Base-by-base conservation (phyloP, 305 asterid species). In the Petunia hybrid region DNA sequence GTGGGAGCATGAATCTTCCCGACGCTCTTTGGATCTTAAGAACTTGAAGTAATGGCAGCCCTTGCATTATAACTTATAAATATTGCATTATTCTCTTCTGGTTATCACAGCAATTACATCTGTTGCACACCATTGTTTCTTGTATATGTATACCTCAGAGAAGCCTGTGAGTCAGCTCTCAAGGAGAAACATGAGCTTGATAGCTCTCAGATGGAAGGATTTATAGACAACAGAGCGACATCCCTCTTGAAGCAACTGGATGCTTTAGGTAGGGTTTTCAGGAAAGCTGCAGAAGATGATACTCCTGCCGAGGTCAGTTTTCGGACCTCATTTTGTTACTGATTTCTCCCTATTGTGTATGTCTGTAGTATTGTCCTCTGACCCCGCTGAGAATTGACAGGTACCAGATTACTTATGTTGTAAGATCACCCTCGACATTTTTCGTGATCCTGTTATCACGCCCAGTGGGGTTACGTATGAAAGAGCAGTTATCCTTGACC, bases 391-490 rank as follows among this genome's bases (percentile, higher is more conserved):
- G 70, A 78, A 65, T 83, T 89, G 68, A 67, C 94, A 96, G 99
- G 91, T 96, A 64, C 98, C 98, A 0, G 97, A 93, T 80, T 90
- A 94, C 84, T 82, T 96, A 41, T 93, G 98, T 87, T 96, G 98
- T 85, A 94, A 91, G 40, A 89, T 96, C 76, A 91, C 94, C 48
- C 86, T 96, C 38, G 97, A 94, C 83, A 93, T 96, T 77, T 92
- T 94, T 8, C 95, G 97, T 71, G 98, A 94, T 85, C 98, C 98
- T 6, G 98, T 96, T 60, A 92, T 96, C 69, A 85, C 97, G 60
- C 99, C 99, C 10, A 85, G 97, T 84, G 99, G 99, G 83, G 69
- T 94, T 51, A 90, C 99, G 8, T 95, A 95, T 68, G 99, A 95
- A 89, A 91, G 98, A 90, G 92, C 97, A 12, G 87, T 82, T 75